Evolutionary conservation across 163 green algal species (phyloP), one percentile per base, ranked within the genome.

Genomic region (Chlorella variabilis): DNA sequence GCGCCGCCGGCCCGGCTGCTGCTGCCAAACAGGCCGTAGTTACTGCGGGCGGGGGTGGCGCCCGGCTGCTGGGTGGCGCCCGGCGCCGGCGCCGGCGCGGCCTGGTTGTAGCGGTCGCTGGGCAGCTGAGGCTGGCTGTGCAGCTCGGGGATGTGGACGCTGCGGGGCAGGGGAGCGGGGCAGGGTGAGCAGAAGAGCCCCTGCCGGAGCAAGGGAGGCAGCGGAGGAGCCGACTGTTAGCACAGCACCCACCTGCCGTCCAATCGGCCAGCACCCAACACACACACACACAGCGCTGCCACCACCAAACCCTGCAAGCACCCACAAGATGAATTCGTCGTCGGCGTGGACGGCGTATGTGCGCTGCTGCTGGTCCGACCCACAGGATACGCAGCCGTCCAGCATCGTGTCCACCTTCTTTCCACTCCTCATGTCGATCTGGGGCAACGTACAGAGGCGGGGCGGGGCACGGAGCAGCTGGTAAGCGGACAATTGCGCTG

Each of bases 51-150:
- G 1, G 34, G 61, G 7, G 59, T 78, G 42, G 56, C 18, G 8
- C 54, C 25, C 21, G 29, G 36, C 77, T 48, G 41, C 45, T 1
- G 29, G 34, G 13, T 58, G 31, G 15, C 20, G 23, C 20, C 23
- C 18, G 18, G 54, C 18, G 18, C 20, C 23, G 54, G 23, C 6
- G 54, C 54, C 9, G 34, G n/a, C 11, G 71, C 41, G 39, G 68
- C 54, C 13, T 84, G 71, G 75, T 89, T 89, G 75, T 89, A 89
- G 4, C 20, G 8, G 61, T 89, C 84, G 39, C 69, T 83, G 41
- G 84, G 80, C 75, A 89, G 69, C 23, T 69, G 27, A 41, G 31
- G 31, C 48, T 77, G 61, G 31, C 38, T 4, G 20, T 76, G 66
- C 18, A 71, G 36, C 20, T 86, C 78, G 9, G 84, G 84, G 29